These are phyloP conservation scores for Penicillium malachiteum DNA, from an alignment of 495 filamentous ascomycete genomes.

Conservation along the genomic window DNA sequence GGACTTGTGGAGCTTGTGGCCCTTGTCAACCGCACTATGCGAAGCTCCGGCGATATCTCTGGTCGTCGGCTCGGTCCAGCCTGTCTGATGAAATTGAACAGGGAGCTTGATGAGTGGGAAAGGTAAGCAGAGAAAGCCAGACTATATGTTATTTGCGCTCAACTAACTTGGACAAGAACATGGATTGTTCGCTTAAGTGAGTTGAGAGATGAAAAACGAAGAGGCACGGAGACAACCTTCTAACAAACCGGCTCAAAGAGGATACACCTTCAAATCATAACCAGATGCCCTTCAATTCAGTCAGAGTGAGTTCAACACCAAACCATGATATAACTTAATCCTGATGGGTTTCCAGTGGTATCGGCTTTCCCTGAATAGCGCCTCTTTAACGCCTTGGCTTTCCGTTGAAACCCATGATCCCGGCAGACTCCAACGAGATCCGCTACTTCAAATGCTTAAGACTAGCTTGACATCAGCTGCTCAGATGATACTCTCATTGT, in stretches of 20 bases:
- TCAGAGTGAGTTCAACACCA: constrained; percentile 7
- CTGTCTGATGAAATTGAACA: constrained; percentile 9
- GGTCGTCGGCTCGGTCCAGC: constrained; percentile 10
- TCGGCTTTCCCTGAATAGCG: constrained; percentile 19
- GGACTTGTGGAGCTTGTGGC: constrained; percentile 18
- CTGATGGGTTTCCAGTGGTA: constrained; percentile 13
- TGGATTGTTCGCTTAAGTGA: constrained; percentile 5
- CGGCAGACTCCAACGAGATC: not conserved
- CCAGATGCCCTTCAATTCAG: constrained; percentile 19
- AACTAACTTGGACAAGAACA: not conserved
- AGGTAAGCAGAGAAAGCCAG: not conserved
- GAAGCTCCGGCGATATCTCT: constrained; percentile 15
- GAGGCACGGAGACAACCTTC: not conserved
- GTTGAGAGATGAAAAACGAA: not conserved
- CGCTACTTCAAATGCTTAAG: constrained; percentile 5
- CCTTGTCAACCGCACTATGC: constrained; percentile 14
- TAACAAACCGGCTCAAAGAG: constrained; percentile 3
- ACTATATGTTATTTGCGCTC: not conserved
- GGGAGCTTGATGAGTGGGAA: constrained; percentile 17
- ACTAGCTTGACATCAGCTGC: constrained; percentile 16
- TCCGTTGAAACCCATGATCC: constrained; percentile 3
- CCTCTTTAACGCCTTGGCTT: constrained; percentile 12
- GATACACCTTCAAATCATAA: constrained; percentile 15
- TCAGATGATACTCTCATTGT: constrained; percentile 18
- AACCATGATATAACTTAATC: not conserved